Percentiles rank a stretch among this genome's conserved stretches.
Evolutionary conservation across 306 rosid species (phyloP).

Genomic region (Inga laurina): DNA sequence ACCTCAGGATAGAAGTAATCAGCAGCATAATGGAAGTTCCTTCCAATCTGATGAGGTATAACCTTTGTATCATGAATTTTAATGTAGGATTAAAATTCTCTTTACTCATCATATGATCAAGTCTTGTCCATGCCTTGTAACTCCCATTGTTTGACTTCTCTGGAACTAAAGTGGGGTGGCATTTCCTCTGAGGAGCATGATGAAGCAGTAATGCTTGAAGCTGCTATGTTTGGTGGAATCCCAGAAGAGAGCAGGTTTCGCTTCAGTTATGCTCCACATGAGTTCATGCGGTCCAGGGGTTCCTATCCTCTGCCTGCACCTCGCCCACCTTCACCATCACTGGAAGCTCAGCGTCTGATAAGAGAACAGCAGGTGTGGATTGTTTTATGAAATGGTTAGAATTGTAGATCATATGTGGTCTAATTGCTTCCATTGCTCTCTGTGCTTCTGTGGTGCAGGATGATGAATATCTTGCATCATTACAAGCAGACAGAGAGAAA

Average conservation of each 20-base stretch:
- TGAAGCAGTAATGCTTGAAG: conserved; percentile 99
- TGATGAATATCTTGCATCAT: conserved; percentile 93
- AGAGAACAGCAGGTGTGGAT: conserved; percentile 34
- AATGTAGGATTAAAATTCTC: conserved; percentile 8
- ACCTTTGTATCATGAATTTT: conserved; percentile 27
- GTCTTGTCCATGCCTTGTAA: conserved; percentile 8
- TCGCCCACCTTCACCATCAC: conserved; percentile 88
- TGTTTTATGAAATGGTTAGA: background rate
- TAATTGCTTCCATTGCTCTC: conserved; percentile 9
- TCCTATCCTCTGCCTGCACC: conserved; percentile 50
- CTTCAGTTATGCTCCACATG: conserved; percentile 73
- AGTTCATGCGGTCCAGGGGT: conserved; percentile 57
- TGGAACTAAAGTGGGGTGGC: conserved; percentile 89
- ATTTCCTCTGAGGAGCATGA: conserved; percentile 95
- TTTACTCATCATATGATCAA: background rate
- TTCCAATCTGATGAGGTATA: conserved; percentile 67
- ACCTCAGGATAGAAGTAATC: conserved; percentile 32
- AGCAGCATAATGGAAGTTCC: conserved; percentile 43
- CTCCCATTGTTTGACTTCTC: conserved; percentile 24
- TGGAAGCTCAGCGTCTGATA: conserved; percentile 91
- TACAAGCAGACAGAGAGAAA: conserved; percentile 95
- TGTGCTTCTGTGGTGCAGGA: conserved; percentile 60
- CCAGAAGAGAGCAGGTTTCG: conserved; percentile 76
- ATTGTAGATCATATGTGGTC: conserved; percentile 8
- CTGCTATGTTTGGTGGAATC: conserved; percentile 97